Base-by-base conservation (phyloP, 352 stramenopile genomes). In the Phytophthora sp. region DNA sequence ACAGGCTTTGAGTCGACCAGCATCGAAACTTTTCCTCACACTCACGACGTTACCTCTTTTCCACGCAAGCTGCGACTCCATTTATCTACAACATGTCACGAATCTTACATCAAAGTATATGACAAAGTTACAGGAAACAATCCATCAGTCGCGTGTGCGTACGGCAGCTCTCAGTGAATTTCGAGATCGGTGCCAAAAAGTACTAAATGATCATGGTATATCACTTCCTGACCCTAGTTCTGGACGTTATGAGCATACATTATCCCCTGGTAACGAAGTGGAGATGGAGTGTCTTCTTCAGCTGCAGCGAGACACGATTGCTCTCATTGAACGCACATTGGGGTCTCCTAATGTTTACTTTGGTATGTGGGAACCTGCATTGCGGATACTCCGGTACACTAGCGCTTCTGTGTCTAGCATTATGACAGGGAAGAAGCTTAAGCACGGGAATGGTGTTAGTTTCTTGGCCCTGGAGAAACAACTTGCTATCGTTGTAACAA, bases 401-500 rank as follows among this genome's bases (percentile, higher is more conserved):
- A 75, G 71, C 30, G 81, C 86, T 0, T 88, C 86, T 0, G 57
- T 59, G 1, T 56, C 21, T 1, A 95, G 86, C 27, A n/a, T 52
- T 7, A 93, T 93, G 86, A 57, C 65, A 2, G 71, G 67, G 3
- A 95, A 92, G 49, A 70, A 80, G 12, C 54, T 95, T 26, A 81
- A 82, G 23, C 75, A 75, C 16, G 82, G 75, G 0, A 46, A 82
- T 30, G 83, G 84, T 6, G 69, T 95, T 7, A 90, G 84, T 20
- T 93, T 93, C 20, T 12, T 69, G 7, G 51, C 70, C 0, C 23
- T 93, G 0, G 73, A 80, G 21, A 64, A 50, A 0, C 76, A 88
- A 33, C 31, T 64, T 1, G 53, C 85, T 1, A 30, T 92, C 6
- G 69, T 91, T 2, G 12, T 90, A 30, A 80, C 63, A 0, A 59